Conservation (phyloP, 495 filamentous ascomycete genomes). For the Penicillium dipodomyicola region DNA sequence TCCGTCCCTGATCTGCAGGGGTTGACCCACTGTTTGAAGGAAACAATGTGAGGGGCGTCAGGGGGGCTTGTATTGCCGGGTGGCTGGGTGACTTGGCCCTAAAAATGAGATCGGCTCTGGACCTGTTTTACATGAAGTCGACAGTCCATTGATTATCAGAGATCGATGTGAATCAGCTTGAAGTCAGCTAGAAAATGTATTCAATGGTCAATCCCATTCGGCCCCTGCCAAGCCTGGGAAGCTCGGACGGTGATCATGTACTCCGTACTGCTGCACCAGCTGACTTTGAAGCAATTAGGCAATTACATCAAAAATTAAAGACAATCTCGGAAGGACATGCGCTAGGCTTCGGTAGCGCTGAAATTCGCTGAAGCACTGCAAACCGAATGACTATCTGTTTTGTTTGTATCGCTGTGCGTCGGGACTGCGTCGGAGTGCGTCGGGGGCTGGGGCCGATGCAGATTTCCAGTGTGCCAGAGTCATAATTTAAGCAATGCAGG, state of each 20-base stretch:
- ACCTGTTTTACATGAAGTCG: background rate
- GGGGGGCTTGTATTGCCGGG: background rate
- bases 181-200: background rate
- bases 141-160: background rate
- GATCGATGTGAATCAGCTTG: no score
- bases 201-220: background rate
- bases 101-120: background rate
- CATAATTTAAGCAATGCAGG: background rate
- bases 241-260: background rate
- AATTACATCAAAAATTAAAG: background rate
- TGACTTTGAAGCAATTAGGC: constrained; percentile 1
- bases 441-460: background rate
- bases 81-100: background rate
- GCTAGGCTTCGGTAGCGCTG: background rate
- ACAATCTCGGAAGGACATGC: background rate
- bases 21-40: constrained; percentile 12
- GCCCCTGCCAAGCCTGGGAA: constrained; percentile 1
- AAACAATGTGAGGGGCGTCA: constrained; percentile 13
- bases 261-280: background rate
- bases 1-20: constrained; percentile 19
- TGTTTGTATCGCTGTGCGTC: background rate
- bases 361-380: background rate
- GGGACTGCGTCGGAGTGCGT: background rate
- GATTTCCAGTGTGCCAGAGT: background rate
- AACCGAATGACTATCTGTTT: background rate